Evolutionary conservation across 495 filamentous ascomycete species (phyloP).

Genomic region (Chaetomium cochliodes): DNA sequence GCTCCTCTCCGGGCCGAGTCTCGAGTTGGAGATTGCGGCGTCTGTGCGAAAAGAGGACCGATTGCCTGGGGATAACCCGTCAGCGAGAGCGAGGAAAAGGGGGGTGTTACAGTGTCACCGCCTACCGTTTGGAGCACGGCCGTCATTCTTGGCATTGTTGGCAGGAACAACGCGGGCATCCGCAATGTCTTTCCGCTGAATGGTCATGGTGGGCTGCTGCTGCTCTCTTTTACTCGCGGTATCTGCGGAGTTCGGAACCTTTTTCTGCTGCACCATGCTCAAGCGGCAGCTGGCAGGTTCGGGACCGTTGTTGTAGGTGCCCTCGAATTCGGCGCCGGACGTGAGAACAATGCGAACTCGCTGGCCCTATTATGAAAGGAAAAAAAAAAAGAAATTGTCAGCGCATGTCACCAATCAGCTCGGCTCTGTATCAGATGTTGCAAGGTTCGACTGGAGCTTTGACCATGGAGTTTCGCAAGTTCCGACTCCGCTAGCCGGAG

Average conservation of each 20-base stretch:
- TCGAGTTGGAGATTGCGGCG: conserved; percentile 76
- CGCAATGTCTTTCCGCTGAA: conserved; percentile 72
- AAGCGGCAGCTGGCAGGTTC: conserved; percentile 64
- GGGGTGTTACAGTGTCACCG: not conserved
- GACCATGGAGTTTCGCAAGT: not conserved
- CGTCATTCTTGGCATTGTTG: conserved; percentile 40
- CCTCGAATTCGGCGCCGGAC: conserved; percentile 70
- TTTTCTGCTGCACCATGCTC: conserved; percentile 77
- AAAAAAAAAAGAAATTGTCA: conserved; percentile 10
- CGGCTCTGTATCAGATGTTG: not conserved
- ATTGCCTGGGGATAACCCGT: conserved; percentile 34
- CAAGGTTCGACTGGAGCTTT: conserved; percentile 7
- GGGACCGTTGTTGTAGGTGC: conserved; percentile 59
- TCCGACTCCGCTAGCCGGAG: not conserved
- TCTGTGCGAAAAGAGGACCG: conserved; percentile 75
- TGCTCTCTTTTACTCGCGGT: conserved; percentile 46
- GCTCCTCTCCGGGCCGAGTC: conserved; percentile 65
- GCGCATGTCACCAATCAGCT: conserved; percentile 22
- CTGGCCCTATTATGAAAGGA: conserved; percentile 55
- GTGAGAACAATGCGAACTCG: conserved; percentile 64
- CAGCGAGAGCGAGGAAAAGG: not conserved
- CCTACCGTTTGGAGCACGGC: conserved; percentile 72
- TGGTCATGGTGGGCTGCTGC: conserved; percentile 64
- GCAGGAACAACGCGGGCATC: conserved; percentile 62
- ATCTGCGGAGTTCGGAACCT: conserved; percentile 41